These are phyloP conservation scores for Starmerella lactis-condensi DNA, from an alignment of 805 yeast species.

Conservation along the genomic window DNA sequence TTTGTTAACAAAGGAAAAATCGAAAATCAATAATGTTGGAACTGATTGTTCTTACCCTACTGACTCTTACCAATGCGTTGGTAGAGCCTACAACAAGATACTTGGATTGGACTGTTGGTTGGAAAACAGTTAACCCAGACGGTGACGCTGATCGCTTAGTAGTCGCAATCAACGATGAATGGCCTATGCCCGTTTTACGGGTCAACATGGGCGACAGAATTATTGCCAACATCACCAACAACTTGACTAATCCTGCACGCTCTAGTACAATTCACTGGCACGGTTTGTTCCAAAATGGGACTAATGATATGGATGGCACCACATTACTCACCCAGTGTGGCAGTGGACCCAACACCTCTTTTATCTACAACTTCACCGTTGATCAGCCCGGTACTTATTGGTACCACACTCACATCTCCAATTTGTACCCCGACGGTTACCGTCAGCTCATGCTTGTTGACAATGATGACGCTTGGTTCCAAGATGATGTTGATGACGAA, in stretches of 20 bases:
- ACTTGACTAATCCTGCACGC: slow-evolving; percentile 34
- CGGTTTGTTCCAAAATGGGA: slow-evolving; percentile 68
- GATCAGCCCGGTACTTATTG: slow-evolving; percentile 81
- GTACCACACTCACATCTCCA: slow-evolving; percentile 89
- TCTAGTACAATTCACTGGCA: slow-evolving; percentile 82
- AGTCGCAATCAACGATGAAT: slow-evolving; percentile 44
- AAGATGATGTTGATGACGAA: slow-evolving; percentile 59
- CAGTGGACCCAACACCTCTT: slow-evolving; percentile 55
- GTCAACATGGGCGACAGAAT: slow-evolving; percentile 69
- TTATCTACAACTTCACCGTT: slow-evolving; percentile 76
- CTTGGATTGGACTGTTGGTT: slow-evolving; percentile 23
- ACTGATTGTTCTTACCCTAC: too few relatives aligned
- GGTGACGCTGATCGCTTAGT: slow-evolving; percentile 33
- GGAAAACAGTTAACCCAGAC: slow-evolving; percentile 34
- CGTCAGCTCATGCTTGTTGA: slow-evolving; percentile 46
- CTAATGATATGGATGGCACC: slow-evolving; percentile 79
- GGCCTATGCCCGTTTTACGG: slow-evolving; percentile 77
- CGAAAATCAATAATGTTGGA: too few relatives aligned
- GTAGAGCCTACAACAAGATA: slow-evolving; percentile 11
- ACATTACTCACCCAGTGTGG: slow-evolving; percentile 81
- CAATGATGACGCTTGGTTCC: slow-evolving; percentile 44
- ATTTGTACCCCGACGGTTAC: slow-evolving; percentile 83
- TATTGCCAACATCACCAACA: slow-evolving; percentile 54
- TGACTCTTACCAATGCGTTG: slow-evolving; percentile 7
- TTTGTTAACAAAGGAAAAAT: too few relatives aligned